Evolutionary conservation across 306 rosid species (phyloP), one percentile per base, ranked within the genome.

Genomic region (Fragaria iinumae): DNA sequence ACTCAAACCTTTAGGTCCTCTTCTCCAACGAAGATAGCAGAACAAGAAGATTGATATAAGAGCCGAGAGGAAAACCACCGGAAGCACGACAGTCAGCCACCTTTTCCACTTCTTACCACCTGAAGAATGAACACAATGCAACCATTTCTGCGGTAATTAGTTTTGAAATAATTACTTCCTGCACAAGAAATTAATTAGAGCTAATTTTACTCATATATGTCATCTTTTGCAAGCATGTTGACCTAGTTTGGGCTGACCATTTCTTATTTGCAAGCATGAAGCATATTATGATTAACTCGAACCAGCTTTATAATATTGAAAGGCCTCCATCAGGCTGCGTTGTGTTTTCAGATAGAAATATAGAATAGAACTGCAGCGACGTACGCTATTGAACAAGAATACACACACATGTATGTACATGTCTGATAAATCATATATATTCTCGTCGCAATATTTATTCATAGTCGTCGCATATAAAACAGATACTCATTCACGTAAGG

Each of bases 1-100:
- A 36, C 66, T 36, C 76, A 55, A 56, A 73, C 76, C 76, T 73
- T 55, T 21, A 13, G 13, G 76, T 23, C 53, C 16, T 48, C 36
- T 47, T 49, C 17, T 56, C 25, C 48, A 34, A 75, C 21, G 62
- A 8, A 47, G 34, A 47, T 34, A 63, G 23, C 47, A 32, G 21
- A 8, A 32, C 11, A 49, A 45, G 10, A 5, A 48, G 50, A 48
- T 20, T 47, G 60, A 8, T 20, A 62, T 63, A 64, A 63, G 63
- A 47, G 29, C n/a, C 53, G 16, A 23, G 16, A 50, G 39, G 8
- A 14, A 67, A 38, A 62, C 73, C 67, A 76, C 14, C 3, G 55
- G 74, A 43, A 27, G 32, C 2, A 16, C 1, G 55, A 50, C 5
- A 52, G 74, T 71, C 74, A 76, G 2, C 80, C 53, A 76, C 14